Conservation (phyloP, 257 asterid genomes). For the Petunia axillaris region DNA sequence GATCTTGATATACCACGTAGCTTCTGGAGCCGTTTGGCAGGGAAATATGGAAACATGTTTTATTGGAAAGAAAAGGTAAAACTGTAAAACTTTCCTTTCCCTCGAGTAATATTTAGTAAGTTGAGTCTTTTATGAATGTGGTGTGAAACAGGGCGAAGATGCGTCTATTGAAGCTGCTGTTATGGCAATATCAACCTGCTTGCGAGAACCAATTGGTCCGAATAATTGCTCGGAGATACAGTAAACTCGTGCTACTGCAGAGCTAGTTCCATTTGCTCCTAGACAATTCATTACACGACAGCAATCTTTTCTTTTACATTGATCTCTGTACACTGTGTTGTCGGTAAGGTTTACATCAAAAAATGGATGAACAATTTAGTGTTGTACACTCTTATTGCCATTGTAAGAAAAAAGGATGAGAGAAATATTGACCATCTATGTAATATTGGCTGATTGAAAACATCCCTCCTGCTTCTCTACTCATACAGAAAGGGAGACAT, state of each 20-base stretch:
- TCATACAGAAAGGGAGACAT: too few relatives aligned
- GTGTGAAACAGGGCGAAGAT: slow-evolving; percentile 72
- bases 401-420: not conserved
- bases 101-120: not conserved
- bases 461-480: not conserved
- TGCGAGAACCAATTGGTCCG: slow-evolving; percentile 75
- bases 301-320: not conserved
- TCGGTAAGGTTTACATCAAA: not conserved
- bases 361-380: not conserved
- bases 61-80: slow-evolving; percentile 93
- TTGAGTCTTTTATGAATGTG: not conserved
- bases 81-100: not conserved
- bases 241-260: slow-evolving; percentile 25
- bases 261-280: not conserved
- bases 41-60: slow-evolving; percentile 89
- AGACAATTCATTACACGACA: too few relatives aligned
- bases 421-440: slow-evolving; percentile 5
- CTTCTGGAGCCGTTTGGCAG: slow-evolving; percentile 95
- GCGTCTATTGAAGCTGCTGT: slow-evolving; percentile 92
- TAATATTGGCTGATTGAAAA: not conserved
- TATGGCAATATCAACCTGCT: slow-evolving; percentile 71
- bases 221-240: slow-evolving; percentile 76
- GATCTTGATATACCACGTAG: slow-evolving; percentile 91
- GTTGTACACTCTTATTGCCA: not conserved
- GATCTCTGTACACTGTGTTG: not conserved